A percentile compares a stretch with the other conserved stretches of the same genome.
Conservation (phyloP, 495 filamentous ascomycete genomes). For the Xylaria cubensis region DNA sequence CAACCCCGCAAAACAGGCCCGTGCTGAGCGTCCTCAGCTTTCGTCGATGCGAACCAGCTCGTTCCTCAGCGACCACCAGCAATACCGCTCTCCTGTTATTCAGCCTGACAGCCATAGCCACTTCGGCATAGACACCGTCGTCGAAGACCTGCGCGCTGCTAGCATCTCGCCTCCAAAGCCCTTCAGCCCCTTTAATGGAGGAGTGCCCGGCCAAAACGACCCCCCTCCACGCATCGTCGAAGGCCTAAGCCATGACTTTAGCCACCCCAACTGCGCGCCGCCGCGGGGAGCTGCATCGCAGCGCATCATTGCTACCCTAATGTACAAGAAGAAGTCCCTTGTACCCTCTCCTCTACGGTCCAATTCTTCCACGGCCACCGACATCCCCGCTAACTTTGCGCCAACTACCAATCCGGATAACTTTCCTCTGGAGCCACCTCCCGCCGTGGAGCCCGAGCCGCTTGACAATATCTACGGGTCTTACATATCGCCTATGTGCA, state of each 20-base stretch:
- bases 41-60: slow-evolving; percentile 67
- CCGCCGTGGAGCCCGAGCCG: slow-evolving; percentile 63
- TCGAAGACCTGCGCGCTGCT: slow-evolving; percentile 52
- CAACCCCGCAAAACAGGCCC: slow-evolving; percentile 37
- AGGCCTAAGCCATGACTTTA: slow-evolving; percentile 61
- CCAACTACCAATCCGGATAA: slow-evolving; percentile 71
- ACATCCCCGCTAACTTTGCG: slow-evolving; percentile 60
- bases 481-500: slow-evolving; percentile 77
- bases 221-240: slow-evolving; percentile 62
- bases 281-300: slow-evolving; percentile 47
- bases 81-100: slow-evolving; percentile 67
- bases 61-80: slow-evolving; percentile 75
- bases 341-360: slow-evolving; percentile 44
- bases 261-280: slow-evolving; percentile 63
- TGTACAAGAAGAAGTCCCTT: slow-evolving; percentile 64
- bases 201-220: slow-evolving; percentile 57
- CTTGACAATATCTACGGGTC: slow-evolving; percentile 79
- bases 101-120: slow-evolving; percentile 57
- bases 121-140: slow-evolving; percentile 60
- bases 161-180: slow-evolving; percentile 45
- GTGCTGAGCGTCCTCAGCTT: slow-evolving; percentile 51
- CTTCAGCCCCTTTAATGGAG: slow-evolving; percentile 58
- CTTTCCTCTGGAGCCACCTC: slow-evolving; percentile 73
- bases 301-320: slow-evolving; percentile 68
- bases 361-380: slow-evolving; percentile 42